Evolutionary conservation across 2,329 filamentous ascomycete genomes (phyloP), one percentile per base, ranked within the genome.

Genomic region (Coleophoma crateriformis): DNA sequence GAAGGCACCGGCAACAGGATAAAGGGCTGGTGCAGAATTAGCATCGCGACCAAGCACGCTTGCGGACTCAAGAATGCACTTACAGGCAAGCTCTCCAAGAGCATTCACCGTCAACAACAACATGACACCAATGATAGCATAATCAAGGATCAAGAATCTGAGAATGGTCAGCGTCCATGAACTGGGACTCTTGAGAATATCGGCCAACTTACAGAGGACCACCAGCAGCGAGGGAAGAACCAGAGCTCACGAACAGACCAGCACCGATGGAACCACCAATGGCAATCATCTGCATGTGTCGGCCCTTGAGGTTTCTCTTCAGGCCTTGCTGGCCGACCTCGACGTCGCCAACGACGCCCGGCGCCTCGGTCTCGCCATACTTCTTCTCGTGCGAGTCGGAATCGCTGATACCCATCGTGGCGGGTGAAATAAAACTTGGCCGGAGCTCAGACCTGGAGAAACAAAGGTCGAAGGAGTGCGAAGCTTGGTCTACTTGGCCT

Each of bases 101-200:
- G 90, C 89, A 63, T 96, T 90, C 34, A 94, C 87, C 2, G 89
- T 95, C 66, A 86, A 91, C 69, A 90, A 95, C 57, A 96, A 71
- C 89, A 96, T 95, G 60, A 80, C 69, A 39, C 90, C 90, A 54
- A 94, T 84, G 53, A 95, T 78, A 51, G 71, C 67, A 62, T 38
- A 49, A 34, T 43, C 38, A 33, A 48, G 46, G 19, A 53, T 44
- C 48, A 53, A 35, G 37, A 48, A 53, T 7, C 27, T 27, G 27
- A 10, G 27, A 7, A 27, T 27, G 2, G 8, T 27, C 8, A 27
- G 27, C 27, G 6, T 27, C 7, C 27, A 27, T 27, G 7, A 27
- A 7, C 8, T 10, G 6, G 7, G 27, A 4, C 3, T 7, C 6
- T 27, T 10, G 8, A 7, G 8, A 4, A 27, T 27, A 27, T 27